phyloP scores from a whole-genome alignment of 177 flowering plant genomes.

The Vitis hybrid region DNA sequence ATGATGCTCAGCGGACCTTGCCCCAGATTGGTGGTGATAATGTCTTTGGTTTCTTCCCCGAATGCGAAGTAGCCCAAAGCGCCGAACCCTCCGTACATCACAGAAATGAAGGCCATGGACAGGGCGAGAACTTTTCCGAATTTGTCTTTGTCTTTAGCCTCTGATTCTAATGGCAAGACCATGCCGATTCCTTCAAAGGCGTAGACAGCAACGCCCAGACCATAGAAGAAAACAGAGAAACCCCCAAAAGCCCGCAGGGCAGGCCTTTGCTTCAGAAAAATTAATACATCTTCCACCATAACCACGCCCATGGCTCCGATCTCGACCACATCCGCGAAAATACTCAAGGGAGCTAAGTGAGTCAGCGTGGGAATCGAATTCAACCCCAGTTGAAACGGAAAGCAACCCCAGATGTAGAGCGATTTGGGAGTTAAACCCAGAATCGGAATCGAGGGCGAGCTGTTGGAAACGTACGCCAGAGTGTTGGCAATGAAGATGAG shows the following conservation, averaged over 20 bases:
- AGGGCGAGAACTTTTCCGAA: constrained; percentile 61
- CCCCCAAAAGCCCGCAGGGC: constrained; percentile 59
- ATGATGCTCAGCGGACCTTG: constrained; percentile 52
- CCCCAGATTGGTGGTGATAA: constrained; percentile 79
- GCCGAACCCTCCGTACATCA: constrained; percentile 68
- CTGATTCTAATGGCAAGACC: constrained; percentile 80
- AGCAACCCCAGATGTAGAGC: constrained; percentile 64
- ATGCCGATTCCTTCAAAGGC: constrained; percentile 92
- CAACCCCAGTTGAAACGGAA: constrained; percentile 79
- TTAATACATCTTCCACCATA: constrained; percentile 64
- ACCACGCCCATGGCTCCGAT: constrained; percentile 82
- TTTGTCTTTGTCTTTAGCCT: constrained; percentile 53
- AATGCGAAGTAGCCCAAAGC: constrained; percentile 83
- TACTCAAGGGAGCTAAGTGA: constrained; percentile 86
- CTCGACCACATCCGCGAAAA: constrained; percentile 86
- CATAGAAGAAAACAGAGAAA: constrained; percentile 59
- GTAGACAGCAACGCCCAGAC: constrained; percentile 77
- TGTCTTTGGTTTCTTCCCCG: constrained; percentile 76
- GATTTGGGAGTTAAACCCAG: constrained; percentile 46
- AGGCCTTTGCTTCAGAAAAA: constrained; percentile 32
- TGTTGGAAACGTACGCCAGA: constrained; percentile 37
- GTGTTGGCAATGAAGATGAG: constrained; percentile 70
- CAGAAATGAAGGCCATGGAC: constrained; percentile 60
- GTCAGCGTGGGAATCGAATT: constrained; percentile 79
- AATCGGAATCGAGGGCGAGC: background rate